Base-by-base conservation (phyloP, 129 eudicot genomes). In the Flaveria brownii region DNA sequence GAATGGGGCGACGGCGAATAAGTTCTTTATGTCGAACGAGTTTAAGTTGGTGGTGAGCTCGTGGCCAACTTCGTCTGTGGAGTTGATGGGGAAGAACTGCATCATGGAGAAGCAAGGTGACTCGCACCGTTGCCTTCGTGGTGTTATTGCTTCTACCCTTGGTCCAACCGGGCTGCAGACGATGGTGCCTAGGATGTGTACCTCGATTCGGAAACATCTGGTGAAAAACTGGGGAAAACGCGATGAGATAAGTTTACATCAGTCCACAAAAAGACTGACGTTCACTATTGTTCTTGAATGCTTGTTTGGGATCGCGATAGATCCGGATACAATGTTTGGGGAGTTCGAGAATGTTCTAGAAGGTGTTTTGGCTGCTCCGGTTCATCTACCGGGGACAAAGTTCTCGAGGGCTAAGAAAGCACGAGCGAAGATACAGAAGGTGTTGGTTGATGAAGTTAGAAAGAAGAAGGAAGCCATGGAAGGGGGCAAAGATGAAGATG, bases 81-180 rank as follows among this genome's bases (percentile, higher is more conserved):
- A 92, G 46, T 82, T 92, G 39, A 89, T 89, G 98, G 96, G 98
- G 2, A 80, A 51, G 68, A 70, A 88, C 46, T 89, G 86, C 13
- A 90, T 90, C 41, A 92, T 92, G 98, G 90, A 89, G 77, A 92
- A 90, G 82, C 89, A 87, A 64, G 98, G 96, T 22, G 94, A 90
- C n/a, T 82, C 82, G 0, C 96, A 92, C 47, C 80, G 88, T 20
- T 70, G 70, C 49, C 81, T 93, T 43, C 95, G 95, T 4, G 94
- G 91, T 10, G 75, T 90, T 10, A 80, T 90, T 2, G 73, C 98
- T 57, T 50, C 96, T 1, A 84, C 83, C 51, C 88, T 90, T 1
- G 70, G 80, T 46, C 68, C 71, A 4, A 23, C 80, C 0, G 89
- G 86, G 7, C 78, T 90, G 26, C 92, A 88, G 28, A 20, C 68